Percentiles rank a stretch among this genome's conserved stretches.
phyloP scores from a whole-genome alignment of 352 stramenopile genomes.

The Hyaloperonospora brassicae region DNA sequence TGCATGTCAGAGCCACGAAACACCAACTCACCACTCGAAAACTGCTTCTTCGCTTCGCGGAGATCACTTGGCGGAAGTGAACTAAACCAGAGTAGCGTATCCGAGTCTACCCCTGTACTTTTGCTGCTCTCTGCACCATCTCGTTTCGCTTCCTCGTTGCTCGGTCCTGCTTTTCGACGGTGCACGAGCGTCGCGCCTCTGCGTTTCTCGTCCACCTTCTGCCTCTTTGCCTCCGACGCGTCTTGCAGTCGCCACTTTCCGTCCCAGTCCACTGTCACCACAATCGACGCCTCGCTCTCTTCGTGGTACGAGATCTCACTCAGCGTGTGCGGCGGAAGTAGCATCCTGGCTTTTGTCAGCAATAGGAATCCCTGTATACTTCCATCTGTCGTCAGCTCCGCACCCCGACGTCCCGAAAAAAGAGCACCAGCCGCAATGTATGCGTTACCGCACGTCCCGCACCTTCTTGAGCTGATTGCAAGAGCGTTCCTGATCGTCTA shows the following conservation, averaged over 20 bases:
- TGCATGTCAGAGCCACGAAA: neutral
- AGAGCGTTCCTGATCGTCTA: slow-evolving; percentile 40
- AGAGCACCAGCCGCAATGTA: no score
- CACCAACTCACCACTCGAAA: slow-evolving; percentile 36
- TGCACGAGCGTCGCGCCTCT: slow-evolving; percentile 3
- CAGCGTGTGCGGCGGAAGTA: slow-evolving; percentile 39
- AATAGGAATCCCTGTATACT: slow-evolving; percentile 55
- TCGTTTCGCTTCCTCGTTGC: slow-evolving; percentile 2
- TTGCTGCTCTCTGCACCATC: slow-evolving; percentile 1
- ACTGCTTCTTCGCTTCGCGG: slow-evolving; percentile 54
- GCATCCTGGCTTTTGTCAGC: slow-evolving; percentile 49
- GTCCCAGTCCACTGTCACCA: slow-evolving; percentile 16
- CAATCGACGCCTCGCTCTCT: slow-evolving; percentile 33
- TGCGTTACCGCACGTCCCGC: neutral
- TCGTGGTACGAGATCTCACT: slow-evolving; percentile 60
- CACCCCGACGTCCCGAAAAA: neutral
- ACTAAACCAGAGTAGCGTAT: slow-evolving; percentile 64
- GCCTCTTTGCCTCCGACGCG: neutral
- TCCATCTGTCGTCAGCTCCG: slow-evolving; percentile 8
- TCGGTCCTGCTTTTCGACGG: slow-evolving; percentile 13
- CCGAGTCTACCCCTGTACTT: neutral
- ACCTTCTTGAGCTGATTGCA: slow-evolving; percentile 54
- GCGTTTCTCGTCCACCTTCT: slow-evolving; percentile 2
- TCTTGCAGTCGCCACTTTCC: slow-evolving; percentile 21
- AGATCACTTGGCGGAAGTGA: slow-evolving; percentile 59